These are phyloP conservation scores for Allantophomopsis cytisporea DNA, from an alignment of 2,329 filamentous ascomycete genomes.

Conservation along the genomic window DNA sequence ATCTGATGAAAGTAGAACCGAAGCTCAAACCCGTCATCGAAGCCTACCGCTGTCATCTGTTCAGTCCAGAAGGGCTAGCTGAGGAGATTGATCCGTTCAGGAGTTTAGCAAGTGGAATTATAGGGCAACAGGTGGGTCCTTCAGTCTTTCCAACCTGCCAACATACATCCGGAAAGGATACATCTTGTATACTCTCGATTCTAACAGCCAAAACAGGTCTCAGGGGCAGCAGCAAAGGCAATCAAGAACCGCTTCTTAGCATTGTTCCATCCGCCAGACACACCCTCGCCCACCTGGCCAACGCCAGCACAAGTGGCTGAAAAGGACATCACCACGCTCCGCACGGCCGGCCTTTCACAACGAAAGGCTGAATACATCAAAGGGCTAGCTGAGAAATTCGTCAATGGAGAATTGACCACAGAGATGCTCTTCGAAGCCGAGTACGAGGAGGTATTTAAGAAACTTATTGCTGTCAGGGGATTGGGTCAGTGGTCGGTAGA, in stretches of 20 bases:
- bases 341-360: conserved; percentile 79
- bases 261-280: conserved; percentile 40
- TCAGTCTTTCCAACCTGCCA: conserved; percentile 6
- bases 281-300: conserved; percentile 42
- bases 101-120: conserved; percentile 72
- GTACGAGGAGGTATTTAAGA: conserved; percentile 77
- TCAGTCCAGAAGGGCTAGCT: conserved; percentile 68
- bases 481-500: conserved; percentile 86
- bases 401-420: conserved; percentile 58
- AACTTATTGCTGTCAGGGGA: conserved; percentile 73
- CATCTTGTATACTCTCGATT: neutral
- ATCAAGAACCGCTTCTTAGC: conserved; percentile 78
- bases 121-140: conserved; percentile 60
- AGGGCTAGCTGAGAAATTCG: conserved; percentile 75
- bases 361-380: conserved; percentile 92
- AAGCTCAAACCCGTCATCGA: conserved; percentile 61
- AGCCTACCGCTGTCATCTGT: conserved; percentile 62
- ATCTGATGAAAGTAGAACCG: conserved; percentile 61
- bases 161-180: neutral
- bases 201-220: conserved; percentile 37
- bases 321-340: conserved; percentile 51
- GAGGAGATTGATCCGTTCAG: conserved; percentile 84
- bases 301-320: conserved; percentile 58
- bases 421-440: conserved; percentile 62
- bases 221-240: conserved; percentile 75